Evolutionary conservation across 129 eudicot genomes (phyloP).

Genomic region (Chrysanthemum seticuspe): DNA sequence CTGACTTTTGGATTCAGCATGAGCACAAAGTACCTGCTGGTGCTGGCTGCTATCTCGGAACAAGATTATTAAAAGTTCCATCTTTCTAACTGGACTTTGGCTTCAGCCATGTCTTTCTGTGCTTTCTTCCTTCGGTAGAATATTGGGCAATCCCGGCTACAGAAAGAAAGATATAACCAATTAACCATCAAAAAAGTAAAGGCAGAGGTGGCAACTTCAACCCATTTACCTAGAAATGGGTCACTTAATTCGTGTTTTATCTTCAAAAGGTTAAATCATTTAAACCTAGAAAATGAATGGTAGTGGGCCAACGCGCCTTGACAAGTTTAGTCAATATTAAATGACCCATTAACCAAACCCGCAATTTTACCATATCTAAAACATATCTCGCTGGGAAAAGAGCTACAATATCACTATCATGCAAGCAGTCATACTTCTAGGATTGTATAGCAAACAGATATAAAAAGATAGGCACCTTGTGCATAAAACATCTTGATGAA

Average conservation of each 20-base stretch:
- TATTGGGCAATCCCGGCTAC: conserved; percentile 98
- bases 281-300: too few relatives aligned
- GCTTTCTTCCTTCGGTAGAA: conserved; percentile 98
- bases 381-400: background rate
- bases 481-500: conserved; percentile 98
- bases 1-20: background rate
- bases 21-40: background rate
- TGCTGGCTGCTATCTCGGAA: background rate
- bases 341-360: background rate
- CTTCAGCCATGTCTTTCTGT: conserved; percentile 99
- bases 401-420: background rate
- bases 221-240: too few relatives aligned
- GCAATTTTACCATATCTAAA: background rate
- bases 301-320: too few relatives aligned
- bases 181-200: background rate
- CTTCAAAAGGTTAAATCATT: too few relatives aligned
- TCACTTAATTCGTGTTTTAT: too few relatives aligned
- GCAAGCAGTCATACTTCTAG: background rate
- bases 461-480: conserved; percentile 56
- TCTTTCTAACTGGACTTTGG: conserved; percentile 86
- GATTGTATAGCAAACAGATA: background rate
- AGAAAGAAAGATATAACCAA: conserved; percentile 10
- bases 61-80: conserved; percentile 49
- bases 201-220: background rate
- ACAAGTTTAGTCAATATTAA: too few relatives aligned